Percentiles rank a stretch among this genome's conserved stretches.
Evolutionary conservation across 2,329 filamentous ascomycete species (phyloP).

Genomic region (Didymella pinodella): DNA sequence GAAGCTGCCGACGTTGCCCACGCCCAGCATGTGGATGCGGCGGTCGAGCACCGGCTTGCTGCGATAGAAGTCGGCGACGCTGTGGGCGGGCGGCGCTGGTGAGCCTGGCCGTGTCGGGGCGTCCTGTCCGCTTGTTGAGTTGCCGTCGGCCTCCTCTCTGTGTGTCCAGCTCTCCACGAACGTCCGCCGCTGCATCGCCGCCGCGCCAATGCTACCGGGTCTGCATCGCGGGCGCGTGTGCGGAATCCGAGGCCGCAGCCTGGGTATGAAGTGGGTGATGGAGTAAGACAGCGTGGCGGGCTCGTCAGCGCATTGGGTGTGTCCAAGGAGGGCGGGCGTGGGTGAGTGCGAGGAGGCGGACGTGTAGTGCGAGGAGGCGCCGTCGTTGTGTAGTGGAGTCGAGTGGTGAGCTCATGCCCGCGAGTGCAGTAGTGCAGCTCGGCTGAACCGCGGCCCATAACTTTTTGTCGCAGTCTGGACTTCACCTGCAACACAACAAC

Average conservation of each 20-base stretch:
- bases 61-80: slow-evolving; percentile 46
- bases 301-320: not conserved
- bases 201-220: slow-evolving; percentile 55
- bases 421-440: not conserved
- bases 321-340: too few species aligned
- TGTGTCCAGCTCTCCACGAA: slow-evolving; percentile 34
- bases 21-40: slow-evolving; percentile 72
- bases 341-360: too few species aligned
- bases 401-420: slow-evolving; percentile 15
- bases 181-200: slow-evolving; percentile 40
- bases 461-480: slow-evolving; percentile 24
- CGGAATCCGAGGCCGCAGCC: slow-evolving; percentile 58
- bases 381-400: too few species aligned
- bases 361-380: too few species aligned
- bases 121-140: not conserved
- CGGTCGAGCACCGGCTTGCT: slow-evolving; percentile 37
- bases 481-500: too few species aligned
- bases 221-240: slow-evolving; percentile 51
- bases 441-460: slow-evolving; percentile 34
- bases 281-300: slow-evolving; percentile 56
- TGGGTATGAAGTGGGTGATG: slow-evolving; percentile 49
- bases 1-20: slow-evolving; percentile 82
- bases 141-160: slow-evolving; percentile 21
- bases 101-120: slow-evolving; percentile 1
- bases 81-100: slow-evolving; percentile 5